phyloP scores from a whole-genome alignment of 352 stramenopile genomes.

The Poterioochromonas sp. region DNA sequence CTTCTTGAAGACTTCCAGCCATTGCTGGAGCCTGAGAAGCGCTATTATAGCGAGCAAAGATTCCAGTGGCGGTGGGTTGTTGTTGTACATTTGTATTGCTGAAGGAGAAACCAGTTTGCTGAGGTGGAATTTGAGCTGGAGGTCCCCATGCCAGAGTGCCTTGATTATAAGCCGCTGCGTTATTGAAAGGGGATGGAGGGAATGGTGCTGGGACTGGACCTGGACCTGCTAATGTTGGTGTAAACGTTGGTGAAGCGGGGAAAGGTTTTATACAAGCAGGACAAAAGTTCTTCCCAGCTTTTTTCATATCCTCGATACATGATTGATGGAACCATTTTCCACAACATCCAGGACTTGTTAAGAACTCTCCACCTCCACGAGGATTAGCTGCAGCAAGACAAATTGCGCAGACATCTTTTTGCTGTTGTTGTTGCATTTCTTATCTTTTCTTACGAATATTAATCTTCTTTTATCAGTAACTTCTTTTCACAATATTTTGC shows the following conservation, averaged over 20 bases:
- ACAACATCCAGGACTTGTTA: neutral
- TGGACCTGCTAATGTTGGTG: neutral
- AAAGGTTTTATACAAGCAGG: neutral
- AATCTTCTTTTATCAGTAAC: too few species aligned
- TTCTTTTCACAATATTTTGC: too few species aligned
- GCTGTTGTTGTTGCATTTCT: too few species aligned
- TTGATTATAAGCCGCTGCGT: too few species aligned
- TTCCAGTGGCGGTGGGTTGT: too few species aligned
- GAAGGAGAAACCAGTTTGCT: neutral
- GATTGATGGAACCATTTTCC: conserved; percentile 13
- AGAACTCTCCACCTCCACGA: neutral
- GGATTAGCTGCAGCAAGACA: neutral
- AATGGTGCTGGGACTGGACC: neutral
- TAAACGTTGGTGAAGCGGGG: neutral
- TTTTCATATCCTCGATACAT: neutral
- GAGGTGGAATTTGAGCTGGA: neutral
- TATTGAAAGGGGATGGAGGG: neutral
- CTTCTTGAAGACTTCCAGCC: too few species aligned
- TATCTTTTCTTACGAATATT: too few species aligned
- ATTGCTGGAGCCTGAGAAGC: neutral
- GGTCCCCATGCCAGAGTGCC: too few species aligned
- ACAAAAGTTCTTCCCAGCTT: neutral
- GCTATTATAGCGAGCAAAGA: too few species aligned
- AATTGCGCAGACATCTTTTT: neutral
- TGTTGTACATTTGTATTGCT: neutral